Evolutionary conservation across 2,329 filamentous ascomycete genomes (phyloP), one percentile per base, ranked within the genome.

Genomic region (Sodiomyces alkalinus): DNA sequence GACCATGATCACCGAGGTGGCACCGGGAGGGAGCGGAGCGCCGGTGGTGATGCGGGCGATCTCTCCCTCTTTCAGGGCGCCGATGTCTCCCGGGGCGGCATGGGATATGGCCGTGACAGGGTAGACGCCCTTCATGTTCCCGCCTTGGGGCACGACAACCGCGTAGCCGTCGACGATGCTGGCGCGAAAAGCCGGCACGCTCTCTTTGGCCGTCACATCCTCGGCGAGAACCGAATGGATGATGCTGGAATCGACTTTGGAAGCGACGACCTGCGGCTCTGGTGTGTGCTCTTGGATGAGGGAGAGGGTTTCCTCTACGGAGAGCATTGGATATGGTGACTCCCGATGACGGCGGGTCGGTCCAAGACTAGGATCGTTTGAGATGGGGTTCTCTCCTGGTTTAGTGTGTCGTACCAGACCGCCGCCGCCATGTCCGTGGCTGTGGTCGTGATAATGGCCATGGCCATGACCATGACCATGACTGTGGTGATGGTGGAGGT

Each of bases 131-230:
- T 78, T 81, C 27, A 81, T 68, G 27, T 66, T 71, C 1, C 66
- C 71, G 22, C 71, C 60, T 17, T 57, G 55, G 29, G 67, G 64
- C 5, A 72, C 76, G 20, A 86, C 73, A 1, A 92, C 69, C 3
- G 90, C 90, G 46, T 98, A 98, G 1, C 90, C 90, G 49, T 98
- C 90, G 1, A 98, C 90, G 22, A 94, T 96, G 46, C 87, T 96
- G 12, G 90, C 90, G 33, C 85, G 66, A 54, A 92, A 98, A 0
- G 87, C 90, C 1, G 90, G 90, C 0, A 98, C 90, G 6, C 78
- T 72, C 47, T 94, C 87, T 4, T 56, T 56, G 0, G 90, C 83
- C 21, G 62, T 68, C 15, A 98, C 76, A 39, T 92, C 79, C 46
- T 85, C 74, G 0, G 87, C 85, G 2, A 98, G 59, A 1, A 96